Evolutionary conservation across 129 eudicot species (phyloP), one percentile per base, ranked within the genome.

Genomic region (Artemisia argyi): DNA sequence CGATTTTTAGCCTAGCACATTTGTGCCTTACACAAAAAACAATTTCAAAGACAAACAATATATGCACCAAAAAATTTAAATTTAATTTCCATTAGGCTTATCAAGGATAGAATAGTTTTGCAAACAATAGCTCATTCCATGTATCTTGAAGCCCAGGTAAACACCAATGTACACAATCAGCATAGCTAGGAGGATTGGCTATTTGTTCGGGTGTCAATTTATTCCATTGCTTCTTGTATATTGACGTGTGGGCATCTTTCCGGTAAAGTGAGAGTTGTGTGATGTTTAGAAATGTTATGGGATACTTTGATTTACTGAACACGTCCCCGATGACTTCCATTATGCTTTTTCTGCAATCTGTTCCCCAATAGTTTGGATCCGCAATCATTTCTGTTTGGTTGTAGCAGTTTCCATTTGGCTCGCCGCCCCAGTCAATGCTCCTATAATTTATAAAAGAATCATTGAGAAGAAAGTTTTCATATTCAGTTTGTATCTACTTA

Each of bases 341-440:
- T 82, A 91, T 82, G 81, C 85, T 82, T 67, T 80, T 91, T 5
- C 90, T 61, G 0, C 86, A 55, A 35, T 89, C 97, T 0, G 96
- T 76, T 64, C 96, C 96, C 97, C 96, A 92, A 50, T 92, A 92
- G 7, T 56, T 72, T 26, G 89, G 88, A 83, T 92, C 96, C 7
- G 86, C 73, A 64, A 92, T 89, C 94, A 85, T 68, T 4, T 61
- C 84, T 39, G 97, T 92, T 61, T 92, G 69, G 66, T 89, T 92
- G 82, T 88, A 89, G 68, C 97, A 92, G 51, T 92, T 92, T 13
- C 89, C 96, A 14, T 81, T 76, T 66, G 81, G 76, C 42, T 86
- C 83, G 0, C 86, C 97, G 78, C 94, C 97, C 97, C 97, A 92
- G 3, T 92, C 97, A 20, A 4, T 48, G 59, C 94, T 84, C 85